Conservation (phyloP, 768 basidiomycete species). For the Lentinula edodes region DNA sequence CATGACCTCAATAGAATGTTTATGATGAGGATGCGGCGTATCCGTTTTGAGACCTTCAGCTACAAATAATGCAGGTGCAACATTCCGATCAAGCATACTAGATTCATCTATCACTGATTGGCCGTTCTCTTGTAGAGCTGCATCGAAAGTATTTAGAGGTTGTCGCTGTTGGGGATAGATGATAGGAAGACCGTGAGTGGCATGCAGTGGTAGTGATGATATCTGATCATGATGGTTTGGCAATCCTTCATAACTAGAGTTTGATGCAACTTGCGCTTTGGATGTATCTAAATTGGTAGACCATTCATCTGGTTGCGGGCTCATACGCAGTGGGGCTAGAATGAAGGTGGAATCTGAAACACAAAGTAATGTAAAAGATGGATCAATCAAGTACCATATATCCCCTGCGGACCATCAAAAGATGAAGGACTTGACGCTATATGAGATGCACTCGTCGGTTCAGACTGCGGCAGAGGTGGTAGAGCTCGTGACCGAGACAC, state of each 20-base stretch:
- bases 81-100: not conserved
- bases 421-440: not conserved
- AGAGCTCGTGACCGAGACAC: not conserved
- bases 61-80: not conserved
- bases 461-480: slow-evolving; percentile 1
- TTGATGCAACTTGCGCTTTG: not conserved
- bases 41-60: not conserved
- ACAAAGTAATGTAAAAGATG: not conserved
- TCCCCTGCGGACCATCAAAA: not conserved
- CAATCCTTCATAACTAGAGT: slow-evolving; percentile 1
- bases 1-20: not conserved
- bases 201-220: not conserved
- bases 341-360: not conserved
- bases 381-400: not conserved
- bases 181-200: not conserved
- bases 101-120: not conserved
- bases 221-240: not conserved
- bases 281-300: not conserved
- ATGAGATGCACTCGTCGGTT: not conserved
- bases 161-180: not conserved
- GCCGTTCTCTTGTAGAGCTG: not conserved
- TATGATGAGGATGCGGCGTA: not conserved
- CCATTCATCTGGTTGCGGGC: not conserved
- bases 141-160: not conserved
- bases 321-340: slow-evolving; percentile 1